Percentiles rank a stretch among this genome's conserved stretches.
Conservation (phyloP, 345 rosid species). For the Ailanthus altissimus region DNA sequence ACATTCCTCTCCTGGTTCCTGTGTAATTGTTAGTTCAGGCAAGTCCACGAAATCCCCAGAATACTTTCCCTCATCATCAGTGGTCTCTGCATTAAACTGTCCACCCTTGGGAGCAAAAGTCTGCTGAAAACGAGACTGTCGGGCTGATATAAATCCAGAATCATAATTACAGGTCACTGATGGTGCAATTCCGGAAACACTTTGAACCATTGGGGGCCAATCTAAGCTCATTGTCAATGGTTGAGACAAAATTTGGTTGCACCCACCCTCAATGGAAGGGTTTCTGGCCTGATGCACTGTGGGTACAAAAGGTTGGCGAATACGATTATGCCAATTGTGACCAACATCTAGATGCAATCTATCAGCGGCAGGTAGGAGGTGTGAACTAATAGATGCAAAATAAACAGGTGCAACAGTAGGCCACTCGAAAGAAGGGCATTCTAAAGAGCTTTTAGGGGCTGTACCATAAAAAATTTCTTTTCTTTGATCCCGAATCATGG, state of each 20-base stretch:
- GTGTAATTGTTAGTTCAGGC: slow-evolving; percentile 55
- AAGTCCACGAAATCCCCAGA: slow-evolving; percentile 61
- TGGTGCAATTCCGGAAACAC: slow-evolving; percentile 65
- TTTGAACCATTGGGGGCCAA: slow-evolving; percentile 95
- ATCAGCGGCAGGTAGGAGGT: slow-evolving; percentile 84
- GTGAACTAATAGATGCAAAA: slow-evolving; percentile 71
- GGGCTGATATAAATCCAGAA: slow-evolving; percentile 61
- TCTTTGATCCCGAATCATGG: slow-evolving; percentile 35
- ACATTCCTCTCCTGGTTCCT: slow-evolving; percentile 63
- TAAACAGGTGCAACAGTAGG: slow-evolving; percentile 72
- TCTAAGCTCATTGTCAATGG: slow-evolving; percentile 88
- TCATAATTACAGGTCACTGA: slow-evolving; percentile 71
- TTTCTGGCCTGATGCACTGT: slow-evolving; percentile 75
- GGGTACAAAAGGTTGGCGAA: slow-evolving; percentile 75
- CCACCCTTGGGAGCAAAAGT: slow-evolving; percentile 43
- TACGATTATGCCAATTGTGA: slow-evolving; percentile 72
- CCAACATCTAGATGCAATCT: slow-evolving; percentile 96
- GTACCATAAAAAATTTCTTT: slow-evolving; percentile 36
- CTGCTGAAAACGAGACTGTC: slow-evolving; percentile 54
- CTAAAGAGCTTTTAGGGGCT: slow-evolving; percentile 47
- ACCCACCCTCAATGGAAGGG: slow-evolving; percentile 61
- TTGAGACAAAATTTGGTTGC: slow-evolving; percentile 64
- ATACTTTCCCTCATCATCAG: slow-evolving; percentile 53
- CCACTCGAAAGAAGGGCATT: slow-evolving; percentile 81
- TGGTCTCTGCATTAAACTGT: slow-evolving; percentile 38